These are phyloP conservation scores for Plasmodium knowlesi DNA, from an alignment of 169 alveolate genomes.

Conservation along the genomic window DNA sequence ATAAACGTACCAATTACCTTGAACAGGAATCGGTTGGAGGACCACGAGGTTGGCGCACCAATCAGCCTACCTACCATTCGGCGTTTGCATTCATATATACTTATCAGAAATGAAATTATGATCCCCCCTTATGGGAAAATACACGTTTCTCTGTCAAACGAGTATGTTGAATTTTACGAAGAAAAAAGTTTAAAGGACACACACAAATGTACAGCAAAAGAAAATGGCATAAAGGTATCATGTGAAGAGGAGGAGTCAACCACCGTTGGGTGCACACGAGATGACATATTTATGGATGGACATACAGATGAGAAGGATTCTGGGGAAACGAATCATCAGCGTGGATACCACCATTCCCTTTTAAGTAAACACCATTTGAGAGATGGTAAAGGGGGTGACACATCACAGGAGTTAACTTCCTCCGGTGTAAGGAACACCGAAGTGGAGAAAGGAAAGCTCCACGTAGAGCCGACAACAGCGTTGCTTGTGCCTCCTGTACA, in stretches of 20 bases:
- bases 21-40: neutral
- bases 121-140: neutral
- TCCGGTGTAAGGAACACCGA: neutral
- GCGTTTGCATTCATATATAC: neutral
- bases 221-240: neutral
- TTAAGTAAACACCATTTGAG: neutral
- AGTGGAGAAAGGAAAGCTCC: neutral
- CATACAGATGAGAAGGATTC: neutral
- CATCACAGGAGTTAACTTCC: neutral
- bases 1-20: neutral
- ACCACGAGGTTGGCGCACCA: neutral
- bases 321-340: neutral
- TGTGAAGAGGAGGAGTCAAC: constrained; percentile 1
- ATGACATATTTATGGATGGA: neutral
- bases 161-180: constrained; percentile 50
- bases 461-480: neutral
- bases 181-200: neutral
- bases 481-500: neutral
- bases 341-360: neutral
- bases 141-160: constrained; percentile 45
- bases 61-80: neutral
- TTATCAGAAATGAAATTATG: neutral
- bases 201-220: neutral
- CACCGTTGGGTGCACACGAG: neutral
- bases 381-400: neutral